Evolutionary conservation across 768 basidiomycete species (phyloP), one percentile per base, ranked within the genome.

Genomic region (Tubosaeta sp.): DNA sequence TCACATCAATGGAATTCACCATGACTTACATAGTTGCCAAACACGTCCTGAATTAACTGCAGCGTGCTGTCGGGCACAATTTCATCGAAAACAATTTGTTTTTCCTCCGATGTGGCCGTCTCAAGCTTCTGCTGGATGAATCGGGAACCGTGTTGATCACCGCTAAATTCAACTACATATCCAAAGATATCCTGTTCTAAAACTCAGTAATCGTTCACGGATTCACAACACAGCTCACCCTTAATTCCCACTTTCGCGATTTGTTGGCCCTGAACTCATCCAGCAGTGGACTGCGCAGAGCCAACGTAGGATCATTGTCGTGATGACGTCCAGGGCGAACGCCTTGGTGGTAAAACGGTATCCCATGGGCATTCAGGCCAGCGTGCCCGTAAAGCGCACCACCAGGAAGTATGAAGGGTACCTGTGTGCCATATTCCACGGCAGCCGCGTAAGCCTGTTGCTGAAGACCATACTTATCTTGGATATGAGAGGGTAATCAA

Each of bases 111-210:
- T n/a, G 81, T 76, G 6, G 91, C 87, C 2, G 71, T 73, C 65
- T 89, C 85, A 36, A 97, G 75, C 62, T 87, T 86, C 59, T 88
- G 84, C 66, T 98, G 95, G 54, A 99, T 94, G 69, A 97, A 93
- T 9, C 95, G 83, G n/a, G 94, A 96, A n/a, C 94, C 95, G 56
- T 94, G 89, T 64, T 96, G 94, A 69, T 98, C 95, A 13, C 83
- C 82, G 51, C 90, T 86, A 66, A 99, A 99, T 68, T 97, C 95
- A 35, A 90, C 85, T 48, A 95, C 69, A 65, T 88, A 80, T 8
- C 90, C 90, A 40, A 78, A 76, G 55, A 99, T 85, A 60, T 95
- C 92, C 95, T 97, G 59, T 30, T 11, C 18, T 44, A 44, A 21
- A 6, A 43, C 16, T 63, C 21, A 56, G 11, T 42, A 29, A 25